Base-by-base conservation (phyloP, 192 early-diverging fungal genomes). In the Coemansia sp. region DNA sequence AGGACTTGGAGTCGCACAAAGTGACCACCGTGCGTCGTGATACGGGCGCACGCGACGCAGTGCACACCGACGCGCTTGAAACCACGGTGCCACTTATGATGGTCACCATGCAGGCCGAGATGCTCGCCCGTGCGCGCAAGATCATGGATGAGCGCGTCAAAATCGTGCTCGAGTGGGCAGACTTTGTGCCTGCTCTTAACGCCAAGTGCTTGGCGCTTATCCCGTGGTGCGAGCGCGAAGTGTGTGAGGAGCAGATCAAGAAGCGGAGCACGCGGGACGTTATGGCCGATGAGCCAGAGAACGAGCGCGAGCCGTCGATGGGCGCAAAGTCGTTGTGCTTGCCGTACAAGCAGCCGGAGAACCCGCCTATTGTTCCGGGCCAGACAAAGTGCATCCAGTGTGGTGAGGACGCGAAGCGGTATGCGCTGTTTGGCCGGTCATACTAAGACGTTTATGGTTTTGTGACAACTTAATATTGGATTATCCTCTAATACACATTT, bases 301-400 rank as follows among this genome's bases (percentile, higher is more conserved):
- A 99, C 68, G 96, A 97, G 39, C 91, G 91, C 83, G 97, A 94
- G 57, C 97, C 97, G 37, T 97, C 95, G 17, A 99, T 99, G 97
- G 97, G 97, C 59, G 97, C 97, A 64, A 99, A 99, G 82, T 95
- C 96, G 5, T 88, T 99, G 27, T 99, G 97, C 79, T 91, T 96
- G 78, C 97, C 97, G 23, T 92, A 92, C 71, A 84, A 88, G 51
- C 96, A 99, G 88, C 96, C 97, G 61, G 80, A 81, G 9, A 87
- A 96, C 51, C 90, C 86, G 56, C 86, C 90, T 3, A 86, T 98
- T 49, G 76, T 89, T 53, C 85, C 85, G 38, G 94, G 93, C 64
- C 86, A 88, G 59, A 93, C 93, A 35, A 95, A 95, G 86, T 99
- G 96, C 75, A 64, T 87, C 70, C 85, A 86, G 52, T 94, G 92